Percentiles rank a stretch among this genome's conserved stretches.
These are phyloP conservation scores for Claviceps africana DNA, from an alignment of 2,329 filamentous ascomycete species.

Conservation along the genomic window DNA sequence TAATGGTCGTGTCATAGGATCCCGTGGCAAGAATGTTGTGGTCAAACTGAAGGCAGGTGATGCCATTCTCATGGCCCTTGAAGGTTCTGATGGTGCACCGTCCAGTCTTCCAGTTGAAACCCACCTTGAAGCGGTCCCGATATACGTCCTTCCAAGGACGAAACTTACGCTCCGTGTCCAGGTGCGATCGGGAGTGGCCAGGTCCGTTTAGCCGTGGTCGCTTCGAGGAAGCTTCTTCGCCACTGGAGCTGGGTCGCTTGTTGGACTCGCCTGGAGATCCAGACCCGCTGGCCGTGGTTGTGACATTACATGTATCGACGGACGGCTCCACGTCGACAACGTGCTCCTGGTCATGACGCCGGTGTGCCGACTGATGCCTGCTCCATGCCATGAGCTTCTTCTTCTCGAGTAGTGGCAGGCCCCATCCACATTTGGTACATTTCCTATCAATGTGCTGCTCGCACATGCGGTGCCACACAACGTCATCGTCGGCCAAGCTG, in stretches of 20 bases:
- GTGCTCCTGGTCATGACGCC: conserved; percentile 6
- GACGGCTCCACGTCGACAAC: conserved; percentile 10
- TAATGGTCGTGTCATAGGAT: conserved; percentile 88
- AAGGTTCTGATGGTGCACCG: conserved; percentile 75
- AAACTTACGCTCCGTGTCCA: conserved; percentile 33
- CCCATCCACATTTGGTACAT: conserved; percentile 92
- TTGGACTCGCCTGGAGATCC: conserved; percentile 14
- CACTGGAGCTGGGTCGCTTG: conserved; percentile 19
- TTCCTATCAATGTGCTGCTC: conserved; percentile 92
- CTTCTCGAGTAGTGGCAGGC: conserved; percentile 74
- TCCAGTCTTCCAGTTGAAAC: conserved; percentile 94
- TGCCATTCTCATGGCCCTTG: conserved; percentile 71
- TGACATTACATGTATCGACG: conserved; percentile 10
- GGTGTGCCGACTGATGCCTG: conserved; percentile 45
- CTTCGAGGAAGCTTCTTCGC: conserved; percentile 21
- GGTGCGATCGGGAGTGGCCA: conserved; percentile 18
- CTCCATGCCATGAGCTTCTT: conserved; percentile 80
- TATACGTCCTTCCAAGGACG: conserved; percentile 94
- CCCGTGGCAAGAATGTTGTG: conserved; percentile 86
- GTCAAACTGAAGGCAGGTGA: conserved; percentile 46
- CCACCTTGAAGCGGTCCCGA: conserved; percentile 86
- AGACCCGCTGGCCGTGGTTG: too few species aligned
- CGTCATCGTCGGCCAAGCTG: conserved; percentile 84
- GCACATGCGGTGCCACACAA: conserved; percentile 96
- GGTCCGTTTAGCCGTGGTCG: conserved; percentile 17